phyloP scores from a whole-genome alignment of 2,329 filamentous ascomycete species.

The Gremmenia infestans region DNA sequence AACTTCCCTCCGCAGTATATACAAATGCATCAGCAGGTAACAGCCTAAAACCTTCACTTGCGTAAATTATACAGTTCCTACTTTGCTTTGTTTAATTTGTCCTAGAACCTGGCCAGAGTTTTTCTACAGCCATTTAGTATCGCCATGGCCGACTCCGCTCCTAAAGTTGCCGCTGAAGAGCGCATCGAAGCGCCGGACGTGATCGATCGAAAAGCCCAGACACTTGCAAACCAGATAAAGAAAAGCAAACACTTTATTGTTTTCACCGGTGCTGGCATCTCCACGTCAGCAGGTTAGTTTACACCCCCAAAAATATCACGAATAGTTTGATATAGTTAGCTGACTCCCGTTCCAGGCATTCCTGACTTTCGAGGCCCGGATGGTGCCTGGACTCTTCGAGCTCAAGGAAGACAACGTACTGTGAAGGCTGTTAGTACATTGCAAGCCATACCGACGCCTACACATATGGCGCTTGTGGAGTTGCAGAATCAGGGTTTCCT shows the following conservation, averaged over 20 bases:
- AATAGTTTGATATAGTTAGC: neutral
- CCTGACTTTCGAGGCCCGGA: constrained; percentile 45
- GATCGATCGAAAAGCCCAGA: constrained; percentile 35
- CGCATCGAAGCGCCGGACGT: constrained; percentile 26
- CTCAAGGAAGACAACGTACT: constrained; percentile 36
- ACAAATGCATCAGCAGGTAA: no score
- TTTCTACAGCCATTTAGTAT: neutral
- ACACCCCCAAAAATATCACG: neutral
- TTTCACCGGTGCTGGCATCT: constrained; percentile 44
- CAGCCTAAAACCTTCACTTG: no score
- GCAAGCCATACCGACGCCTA: constrained; percentile 41
- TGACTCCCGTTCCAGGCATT: constrained; percentile 32
- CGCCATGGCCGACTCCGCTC: constrained; percentile 15
- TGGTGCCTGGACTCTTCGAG: constrained; percentile 41
- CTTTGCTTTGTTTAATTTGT: no score
- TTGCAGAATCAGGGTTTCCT: constrained; percentile 38
- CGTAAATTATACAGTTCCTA: no score
- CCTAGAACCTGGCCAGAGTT: no score
- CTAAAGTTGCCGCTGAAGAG: constrained; percentile 24
- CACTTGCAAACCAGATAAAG: constrained; percentile 35
- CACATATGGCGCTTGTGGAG: constrained; percentile 44
- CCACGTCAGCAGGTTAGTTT: constrained; percentile 39
- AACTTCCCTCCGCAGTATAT: no score
- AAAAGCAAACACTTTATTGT: constrained; percentile 42
- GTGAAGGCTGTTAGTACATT: constrained; percentile 34